phyloP scores from a whole-genome alignment of 441 rosid genomes.

The Melianthus villosus region DNA sequence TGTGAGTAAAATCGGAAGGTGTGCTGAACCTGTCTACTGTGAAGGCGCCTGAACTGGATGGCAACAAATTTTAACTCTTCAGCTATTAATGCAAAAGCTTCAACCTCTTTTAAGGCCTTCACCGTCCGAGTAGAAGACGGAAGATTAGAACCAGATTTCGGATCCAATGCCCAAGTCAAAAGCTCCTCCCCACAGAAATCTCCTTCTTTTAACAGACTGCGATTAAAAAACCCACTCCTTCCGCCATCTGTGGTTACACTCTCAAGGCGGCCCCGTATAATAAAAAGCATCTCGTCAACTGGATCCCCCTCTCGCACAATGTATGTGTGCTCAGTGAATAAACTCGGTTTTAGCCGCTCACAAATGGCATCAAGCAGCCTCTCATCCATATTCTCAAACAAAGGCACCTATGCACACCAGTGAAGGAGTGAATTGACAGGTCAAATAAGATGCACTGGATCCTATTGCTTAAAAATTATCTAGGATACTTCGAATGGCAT shows the following conservation, averaged over 20 bases:
- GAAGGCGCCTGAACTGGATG: conserved; percentile 75
- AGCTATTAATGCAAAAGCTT: conserved; percentile 69
- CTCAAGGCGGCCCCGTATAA: conserved; percentile 86
- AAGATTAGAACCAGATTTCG: conserved; percentile 64
- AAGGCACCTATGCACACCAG: conserved; percentile 42
- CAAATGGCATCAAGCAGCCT: conserved; percentile 87
- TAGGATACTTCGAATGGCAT: not conserved
- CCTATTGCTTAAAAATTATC: not conserved
- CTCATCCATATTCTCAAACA: conserved; percentile 83
- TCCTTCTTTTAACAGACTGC: conserved; percentile 61
- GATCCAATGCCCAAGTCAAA: conserved; percentile 89
- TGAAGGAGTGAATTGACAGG: not conserved
- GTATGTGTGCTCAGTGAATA: conserved; percentile 67
- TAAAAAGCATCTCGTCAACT: conserved; percentile 92
- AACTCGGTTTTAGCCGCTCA: conserved; percentile 73
- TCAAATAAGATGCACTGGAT: not conserved
- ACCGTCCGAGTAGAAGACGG: conserved; percentile 91
- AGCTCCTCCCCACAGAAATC: conserved; percentile 94
- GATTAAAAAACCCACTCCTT: conserved; percentile 87
- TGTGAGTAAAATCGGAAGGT: conserved; percentile 89
- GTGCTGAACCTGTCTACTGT: conserved; percentile 90
- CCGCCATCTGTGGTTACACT: conserved; percentile 94
- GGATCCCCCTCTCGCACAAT: conserved; percentile 93
- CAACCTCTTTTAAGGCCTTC: conserved; percentile 67
- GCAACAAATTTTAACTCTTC: conserved; percentile 94